Conservation (phyloP, 768 basidiomycete species). For the Lactifluus volemus region DNA sequence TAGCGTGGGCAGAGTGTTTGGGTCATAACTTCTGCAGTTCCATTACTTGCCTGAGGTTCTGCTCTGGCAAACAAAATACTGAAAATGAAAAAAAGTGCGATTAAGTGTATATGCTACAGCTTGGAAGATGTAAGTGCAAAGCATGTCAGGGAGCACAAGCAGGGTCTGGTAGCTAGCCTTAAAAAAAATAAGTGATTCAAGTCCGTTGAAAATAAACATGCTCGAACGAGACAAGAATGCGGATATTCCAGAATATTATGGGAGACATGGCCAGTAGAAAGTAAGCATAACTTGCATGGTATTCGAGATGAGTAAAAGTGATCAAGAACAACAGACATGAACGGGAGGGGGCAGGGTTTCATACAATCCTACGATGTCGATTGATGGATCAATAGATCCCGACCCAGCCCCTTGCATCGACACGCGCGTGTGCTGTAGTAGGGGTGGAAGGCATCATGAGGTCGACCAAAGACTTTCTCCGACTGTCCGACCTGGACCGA, state of each 20-base stretch:
- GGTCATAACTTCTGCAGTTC: constrained; percentile 26
- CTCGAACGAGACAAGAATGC: neutral
- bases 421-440: constrained; percentile 74
- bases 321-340: neutral
- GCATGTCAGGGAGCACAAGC: constrained; percentile 8
- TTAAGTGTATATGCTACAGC: constrained; percentile 14
- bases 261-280: neutral
- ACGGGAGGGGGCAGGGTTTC: neutral
- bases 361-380: neutral
- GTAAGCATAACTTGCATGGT: neutral
- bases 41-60: neutral
- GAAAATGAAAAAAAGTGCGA: constrained; percentile 3
- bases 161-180: neutral
- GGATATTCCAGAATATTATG: neutral
- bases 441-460: constrained; percentile 59
- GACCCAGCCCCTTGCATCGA: constrained; percentile 77
- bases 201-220: constrained; percentile 16
- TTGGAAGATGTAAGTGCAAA: constrained; percentile 11
- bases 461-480: constrained; percentile 68
- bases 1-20: constrained; percentile 70
- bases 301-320: neutral
- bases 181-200: constrained; percentile 10
- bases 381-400: constrained; percentile 35
- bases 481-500: constrained; percentile 55
- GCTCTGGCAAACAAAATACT: too few relatives aligned